A percentile compares a stretch with the other conserved stretches of the same genome.
Conservation (phyloP, 441 rosid genomes). For the Adansonia gregorii region DNA sequence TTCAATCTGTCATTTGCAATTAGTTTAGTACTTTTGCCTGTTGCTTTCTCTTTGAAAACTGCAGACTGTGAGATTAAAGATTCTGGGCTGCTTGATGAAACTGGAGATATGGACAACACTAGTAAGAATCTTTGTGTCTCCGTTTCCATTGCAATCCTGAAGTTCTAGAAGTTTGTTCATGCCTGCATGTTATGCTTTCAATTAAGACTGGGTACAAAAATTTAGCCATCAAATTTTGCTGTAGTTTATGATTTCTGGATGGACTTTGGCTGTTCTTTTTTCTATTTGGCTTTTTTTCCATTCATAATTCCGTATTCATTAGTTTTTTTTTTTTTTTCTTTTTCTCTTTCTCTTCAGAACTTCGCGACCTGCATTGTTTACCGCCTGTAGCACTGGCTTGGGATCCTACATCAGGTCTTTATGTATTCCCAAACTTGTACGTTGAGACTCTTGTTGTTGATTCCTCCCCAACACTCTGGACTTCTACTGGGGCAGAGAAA, state of each 20-base stretch:
- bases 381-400: constrained; percentile 98
- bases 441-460: constrained; percentile 72
- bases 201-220: neutral
- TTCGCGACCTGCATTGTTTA: constrained; percentile 95
- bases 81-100: constrained; percentile 75
- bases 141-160: constrained; percentile 2
- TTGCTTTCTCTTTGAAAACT: constrained; percentile 68
- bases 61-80: constrained; percentile 86
- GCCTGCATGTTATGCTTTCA: neutral
- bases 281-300: constrained; percentile 6
- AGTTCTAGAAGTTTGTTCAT: constrained; percentile 2
- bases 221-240: neutral
- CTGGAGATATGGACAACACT: constrained; percentile 67
- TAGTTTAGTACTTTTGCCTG: constrained; percentile 89
- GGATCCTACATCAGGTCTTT: constrained; percentile 86
- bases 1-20: constrained; percentile 71
- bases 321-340: neutral
- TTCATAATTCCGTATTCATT: constrained; percentile 9
- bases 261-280: constrained; percentile 9
- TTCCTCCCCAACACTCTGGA: constrained; percentile 83
- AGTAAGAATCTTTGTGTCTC: constrained; percentile 56
- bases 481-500: constrained; percentile 67
- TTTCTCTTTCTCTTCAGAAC: constrained; percentile 49
- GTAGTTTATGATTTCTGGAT: neutral
- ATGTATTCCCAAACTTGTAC: constrained; percentile 70